A percentile compares a stretch with the other conserved stretches of the same genome.
Conservation (phyloP, 176 grass and related monocot genomes). For the Saccharum officinarum region DNA sequence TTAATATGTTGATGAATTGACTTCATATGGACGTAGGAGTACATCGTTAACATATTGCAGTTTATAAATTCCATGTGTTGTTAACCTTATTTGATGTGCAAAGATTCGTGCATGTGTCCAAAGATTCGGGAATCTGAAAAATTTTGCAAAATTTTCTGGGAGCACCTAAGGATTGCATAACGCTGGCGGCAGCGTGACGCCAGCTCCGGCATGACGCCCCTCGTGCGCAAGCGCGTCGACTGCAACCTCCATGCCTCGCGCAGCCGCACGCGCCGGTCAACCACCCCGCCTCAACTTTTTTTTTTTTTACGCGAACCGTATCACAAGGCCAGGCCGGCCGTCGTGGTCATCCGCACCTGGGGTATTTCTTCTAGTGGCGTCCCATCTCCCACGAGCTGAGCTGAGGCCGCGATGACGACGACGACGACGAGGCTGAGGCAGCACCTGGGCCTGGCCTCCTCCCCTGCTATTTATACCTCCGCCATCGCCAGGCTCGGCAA, state of each 20-base stretch:
- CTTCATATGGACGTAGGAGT: too few relatives aligned
- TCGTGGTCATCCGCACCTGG: not conserved
- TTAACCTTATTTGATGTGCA: not conserved
- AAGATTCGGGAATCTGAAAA: too few relatives aligned
- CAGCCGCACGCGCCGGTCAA: not conserved
- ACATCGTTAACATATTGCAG: too few relatives aligned
- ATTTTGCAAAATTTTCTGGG: too few relatives aligned
- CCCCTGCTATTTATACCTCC: conserved; percentile 41
- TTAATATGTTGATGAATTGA: too few relatives aligned
- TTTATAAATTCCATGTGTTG: not conserved
- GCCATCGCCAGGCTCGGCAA: not conserved
- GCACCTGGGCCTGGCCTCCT: not conserved
- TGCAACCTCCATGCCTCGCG: not conserved
- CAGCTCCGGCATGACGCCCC: not conserved
- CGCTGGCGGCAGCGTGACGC: not conserved
- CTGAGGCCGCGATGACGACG: not conserved
- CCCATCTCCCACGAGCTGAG: not conserved
- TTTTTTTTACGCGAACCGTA: not conserved
- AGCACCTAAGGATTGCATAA: not conserved
- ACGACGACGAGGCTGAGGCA: conserved; percentile 16
- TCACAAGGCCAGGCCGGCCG: not conserved
- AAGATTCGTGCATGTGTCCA: too few relatives aligned
- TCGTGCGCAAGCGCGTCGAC: conserved; percentile 11
- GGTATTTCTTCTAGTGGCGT: conserved; percentile 21
- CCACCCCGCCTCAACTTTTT: not conserved